Base-by-base conservation (phyloP, 2,329 filamentous ascomycete species). In the Fusarium tuaranense region DNA sequence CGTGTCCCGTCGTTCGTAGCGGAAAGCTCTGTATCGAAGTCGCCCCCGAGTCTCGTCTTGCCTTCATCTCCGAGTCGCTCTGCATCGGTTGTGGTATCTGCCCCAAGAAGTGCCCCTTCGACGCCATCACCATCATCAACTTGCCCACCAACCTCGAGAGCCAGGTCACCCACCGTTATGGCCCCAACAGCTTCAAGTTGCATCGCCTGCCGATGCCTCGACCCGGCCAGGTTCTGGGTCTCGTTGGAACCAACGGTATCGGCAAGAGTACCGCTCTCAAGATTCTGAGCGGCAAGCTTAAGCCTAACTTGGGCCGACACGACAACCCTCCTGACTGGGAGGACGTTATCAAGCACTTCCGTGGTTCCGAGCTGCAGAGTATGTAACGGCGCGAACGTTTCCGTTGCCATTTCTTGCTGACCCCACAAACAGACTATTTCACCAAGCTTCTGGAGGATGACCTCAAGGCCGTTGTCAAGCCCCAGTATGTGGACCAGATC, bases 41-140 rank as follows among this genome's bases (percentile, higher is more conserved):
- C 80, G 88, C 90, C 63, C 88, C 94, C 73, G 91, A 94, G 68
- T 97, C 96, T 76, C 96, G 96, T 82, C 96, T 99, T 79, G 97
- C 97, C 83, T 99, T 98, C 89, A 97, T 99, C 81, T 98, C 96
- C 76, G 97, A 99, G 85, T 92, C 91, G 75, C 91, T 98, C 73
- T 98, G 96, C 84, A 98, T 98, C 81, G 97, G 97, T 85, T 99
- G 97, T 83, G 97, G 97, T 92, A 99, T 99, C 87, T 99, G 97
- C 85, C 95, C 96, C 53, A 99, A 99, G 89, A 98, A 98, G 86
- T 99, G 97, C 85, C 97, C 97, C 18, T 99, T 99, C 86, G 93
- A 95, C 82, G 97, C 97, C 80, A 99, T 99, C 86, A 97, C 96
- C 84, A 99, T 99, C 85, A 99, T 99, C 95, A 99, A 99, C 88